Conservation (phyloP, 75 land plant genomes). For the Selaginella tamariscina region DNA sequence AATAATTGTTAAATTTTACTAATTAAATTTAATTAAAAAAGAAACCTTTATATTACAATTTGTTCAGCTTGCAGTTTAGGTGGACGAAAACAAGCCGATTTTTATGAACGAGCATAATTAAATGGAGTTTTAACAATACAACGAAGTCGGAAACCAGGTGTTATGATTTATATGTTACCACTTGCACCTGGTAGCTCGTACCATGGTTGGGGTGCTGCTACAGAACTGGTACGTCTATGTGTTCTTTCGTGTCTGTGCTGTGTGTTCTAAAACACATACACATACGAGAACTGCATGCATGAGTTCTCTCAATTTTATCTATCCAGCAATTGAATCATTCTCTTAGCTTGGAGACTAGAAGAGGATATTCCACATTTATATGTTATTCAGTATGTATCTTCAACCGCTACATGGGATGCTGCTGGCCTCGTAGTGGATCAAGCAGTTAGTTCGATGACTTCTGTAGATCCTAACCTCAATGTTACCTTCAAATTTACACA, state of each 20-base stretch:
- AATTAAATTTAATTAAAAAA: background rate
- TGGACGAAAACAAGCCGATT: conserved; percentile 94
- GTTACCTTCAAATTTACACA: too few species aligned
- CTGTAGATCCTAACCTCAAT: too few species aligned
- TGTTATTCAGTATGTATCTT: too few species aligned
- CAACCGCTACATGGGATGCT: too few species aligned
- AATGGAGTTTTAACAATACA: conserved; percentile 81
- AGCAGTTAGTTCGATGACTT: conserved; percentile 36
- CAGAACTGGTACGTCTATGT: conserved; percentile 56
- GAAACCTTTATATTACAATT: background rate
- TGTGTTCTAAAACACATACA: background rate
- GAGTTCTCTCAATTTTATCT: too few species aligned
- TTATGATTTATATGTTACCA: too few species aligned
- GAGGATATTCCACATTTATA: conserved; percentile 26
- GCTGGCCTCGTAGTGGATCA: too few species aligned
- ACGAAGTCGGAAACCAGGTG: too few species aligned
- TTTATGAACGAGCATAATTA: conserved; percentile 77
- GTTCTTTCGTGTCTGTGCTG: background rate
- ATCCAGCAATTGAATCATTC: conserved; percentile 84
- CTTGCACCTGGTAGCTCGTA: too few species aligned
- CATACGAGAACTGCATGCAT: too few species aligned
- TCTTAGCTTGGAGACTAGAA: conserved; percentile 90
- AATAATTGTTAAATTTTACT: background rate
- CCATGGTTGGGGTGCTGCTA: conserved; percentile 99
- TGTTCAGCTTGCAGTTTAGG: conserved; percentile 62